Base-by-base conservation (phyloP, 2,329 filamentous ascomycete genomes). In the Sclerotinia spermophila region DNA sequence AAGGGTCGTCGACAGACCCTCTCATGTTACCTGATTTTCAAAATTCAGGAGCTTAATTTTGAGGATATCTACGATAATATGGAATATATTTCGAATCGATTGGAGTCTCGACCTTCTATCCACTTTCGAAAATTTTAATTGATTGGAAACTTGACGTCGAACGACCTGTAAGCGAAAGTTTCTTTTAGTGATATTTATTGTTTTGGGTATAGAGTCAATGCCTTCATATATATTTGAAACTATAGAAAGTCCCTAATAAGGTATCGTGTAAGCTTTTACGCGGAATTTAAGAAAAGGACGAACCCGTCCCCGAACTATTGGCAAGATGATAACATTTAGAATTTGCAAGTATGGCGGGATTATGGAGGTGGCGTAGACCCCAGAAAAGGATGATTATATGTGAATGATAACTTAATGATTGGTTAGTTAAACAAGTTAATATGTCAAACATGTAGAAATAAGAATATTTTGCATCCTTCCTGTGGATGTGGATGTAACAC, bases 111-210 rank as follows among this genome's bases (percentile, higher is more conserved):
- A 64, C 30, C 19, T 35, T n/a, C 13, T 33, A 35, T n/a, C 60
- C 60, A 64, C 60, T 48, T 64, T 64, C 24, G 21, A 10, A 62
- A 62, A 62, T 40, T 45, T 24, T 21, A 64, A 64, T 64, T 35
- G n/a, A 64, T 64, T 45, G 24, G 6, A 64, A 35, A 10, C 19
- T 35, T 45, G 42, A 64, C 60, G 60, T 48, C 30, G 42, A 19
- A 64, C 30, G 42, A 19, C 11, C 17, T 1, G 60, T 19, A 62
- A 33, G 30, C 19, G 30, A 60, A 60, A n/a, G 24, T 42, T 42
- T n/a, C 6, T 42, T 30, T 60, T 21, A 24, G n/a, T 19, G 35
- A 38, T 40, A 38, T 19, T n/a, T 40, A 27, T 27, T 17, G 15
- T 40, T 42, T 42, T 40, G 1, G n/a, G 58, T 27, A 19, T 13